These are phyloP conservation scores for Terfezia boudieri DNA, from an alignment of 495 filamentous ascomycete genomes.

Conservation along the genomic window DNA sequence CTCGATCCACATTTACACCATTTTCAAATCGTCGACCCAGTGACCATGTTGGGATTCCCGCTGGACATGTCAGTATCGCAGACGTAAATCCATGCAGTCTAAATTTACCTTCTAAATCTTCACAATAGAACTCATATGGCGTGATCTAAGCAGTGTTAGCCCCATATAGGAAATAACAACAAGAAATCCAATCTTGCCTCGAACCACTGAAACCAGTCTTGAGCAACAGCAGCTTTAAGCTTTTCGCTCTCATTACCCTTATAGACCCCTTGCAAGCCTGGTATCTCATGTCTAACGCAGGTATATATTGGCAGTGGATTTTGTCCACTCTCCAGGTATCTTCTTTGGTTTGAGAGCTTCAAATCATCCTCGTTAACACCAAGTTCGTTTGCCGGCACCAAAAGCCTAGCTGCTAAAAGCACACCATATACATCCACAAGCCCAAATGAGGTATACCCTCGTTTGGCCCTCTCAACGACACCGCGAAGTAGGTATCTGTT, in stretches of 20 bases:
- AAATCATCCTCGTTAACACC: slow-evolving; percentile 52
- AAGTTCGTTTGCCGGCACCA: slow-evolving; percentile 70
- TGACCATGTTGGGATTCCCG: slow-evolving; percentile 88
- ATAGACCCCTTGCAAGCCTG: slow-evolving; percentile 27
- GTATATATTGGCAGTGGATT: slow-evolving; percentile 87
- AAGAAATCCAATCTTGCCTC: slow-evolving; percentile 23
- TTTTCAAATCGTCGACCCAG: slow-evolving; percentile 60
- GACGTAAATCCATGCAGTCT: not conserved
- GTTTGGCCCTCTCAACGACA: slow-evolving; percentile 70
- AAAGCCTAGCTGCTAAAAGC: slow-evolving; percentile 54
- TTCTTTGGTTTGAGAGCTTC: slow-evolving; percentile 65
- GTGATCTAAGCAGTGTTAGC: slow-evolving; percentile 28
- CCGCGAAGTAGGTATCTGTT: slow-evolving; percentile 82
- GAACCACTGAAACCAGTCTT: slow-evolving; percentile 94
- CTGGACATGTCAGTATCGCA: slow-evolving; percentile 19
- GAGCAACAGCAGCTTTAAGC: slow-evolving; percentile 21
- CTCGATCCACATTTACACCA: slow-evolving; percentile 39
- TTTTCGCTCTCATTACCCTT: slow-evolving; percentile 24
- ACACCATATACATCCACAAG: slow-evolving; percentile 84
- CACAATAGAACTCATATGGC: slow-evolving; percentile 89
- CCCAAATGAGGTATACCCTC: slow-evolving; percentile 62
- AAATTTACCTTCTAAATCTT: slow-evolving; percentile 39
- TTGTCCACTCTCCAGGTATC: slow-evolving; percentile 47
- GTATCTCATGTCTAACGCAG: slow-evolving; percentile 91
- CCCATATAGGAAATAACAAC: not conserved